A percentile compares a stretch with the other conserved stretches of the same genome.
Conservation (phyloP, 2,329 filamentous ascomycete species). For the Clonostachys chloroleuca region DNA sequence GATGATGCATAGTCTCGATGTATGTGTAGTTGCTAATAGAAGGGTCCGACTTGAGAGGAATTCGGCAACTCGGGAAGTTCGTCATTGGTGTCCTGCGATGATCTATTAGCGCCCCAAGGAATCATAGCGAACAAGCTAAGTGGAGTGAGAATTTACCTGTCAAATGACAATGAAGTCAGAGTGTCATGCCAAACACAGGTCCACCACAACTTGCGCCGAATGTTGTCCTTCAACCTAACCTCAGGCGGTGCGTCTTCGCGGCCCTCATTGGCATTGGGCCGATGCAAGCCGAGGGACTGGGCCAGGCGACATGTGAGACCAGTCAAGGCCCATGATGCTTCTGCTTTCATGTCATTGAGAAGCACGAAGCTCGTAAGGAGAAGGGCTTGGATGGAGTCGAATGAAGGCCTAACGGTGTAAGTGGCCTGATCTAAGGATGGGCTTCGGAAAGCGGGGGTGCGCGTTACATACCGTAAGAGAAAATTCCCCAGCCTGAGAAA, state of each 20-base stretch:
- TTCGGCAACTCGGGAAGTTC: conserved; percentile 50
- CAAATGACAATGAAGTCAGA: conserved; percentile 61
- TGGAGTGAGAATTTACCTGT: conserved; percentile 36
- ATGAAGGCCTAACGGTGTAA: conserved; percentile 42
- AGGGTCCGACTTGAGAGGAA: conserved; percentile 38
- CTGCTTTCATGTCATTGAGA: conserved; percentile 66
- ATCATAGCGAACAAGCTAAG: no score
- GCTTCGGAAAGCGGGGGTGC: no score
- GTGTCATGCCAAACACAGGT: conserved; percentile 65
- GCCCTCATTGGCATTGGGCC: conserved; percentile 34
- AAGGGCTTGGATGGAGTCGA: conserved; percentile 62
- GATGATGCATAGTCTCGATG: conserved; percentile 61
- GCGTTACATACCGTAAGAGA: conserved; percentile 41
- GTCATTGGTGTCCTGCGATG: conserved; percentile 54
- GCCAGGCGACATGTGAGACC: conserved; percentile 62
- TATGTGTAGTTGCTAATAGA: conserved; percentile 49
- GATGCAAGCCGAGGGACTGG: conserved; percentile 59
- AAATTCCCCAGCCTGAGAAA: conserved; percentile 62
- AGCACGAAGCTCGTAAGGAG: conserved; percentile 60
- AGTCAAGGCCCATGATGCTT: conserved; percentile 62
- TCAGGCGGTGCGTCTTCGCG: conserved; percentile 37
- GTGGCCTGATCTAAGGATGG: background rate
- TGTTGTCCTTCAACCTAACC: conserved; percentile 44
- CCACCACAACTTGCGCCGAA: conserved; percentile 57
- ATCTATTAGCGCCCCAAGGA: background rate